A percentile compares a stretch with the other conserved stretches of the same genome.
Conservation (phyloP, 768 basidiomycete genomes). For the Termitomyces sp. region DNA sequence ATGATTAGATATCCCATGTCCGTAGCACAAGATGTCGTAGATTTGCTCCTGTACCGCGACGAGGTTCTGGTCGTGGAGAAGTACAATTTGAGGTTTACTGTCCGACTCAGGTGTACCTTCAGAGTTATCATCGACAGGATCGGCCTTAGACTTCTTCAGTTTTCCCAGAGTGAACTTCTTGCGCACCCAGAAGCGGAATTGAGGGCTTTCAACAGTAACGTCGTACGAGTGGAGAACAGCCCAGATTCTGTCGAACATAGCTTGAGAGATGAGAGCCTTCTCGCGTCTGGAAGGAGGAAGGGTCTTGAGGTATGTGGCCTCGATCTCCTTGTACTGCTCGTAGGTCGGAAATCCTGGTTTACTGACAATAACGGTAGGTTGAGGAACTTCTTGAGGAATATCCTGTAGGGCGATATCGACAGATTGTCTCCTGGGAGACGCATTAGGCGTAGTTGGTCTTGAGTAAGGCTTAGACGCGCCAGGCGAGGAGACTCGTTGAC, state of each 20-base stretch:
- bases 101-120: background rate
- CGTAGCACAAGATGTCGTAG: conserved; percentile 73
- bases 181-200: conserved; percentile 82
- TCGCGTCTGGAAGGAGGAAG: conserved; percentile 52
- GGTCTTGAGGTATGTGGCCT: conserved; percentile 52
- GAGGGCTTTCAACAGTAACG: conserved; percentile 46
- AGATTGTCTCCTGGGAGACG: conserved; percentile 5
- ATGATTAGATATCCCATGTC: conserved; percentile 62
- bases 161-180: conserved; percentile 68
- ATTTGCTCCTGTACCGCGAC: conserved; percentile 78
- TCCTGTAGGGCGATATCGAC: conserved; percentile 6
- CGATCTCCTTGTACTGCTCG: conserved; percentile 55
- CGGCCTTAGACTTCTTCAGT: conserved; percentile 19
- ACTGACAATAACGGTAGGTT: conserved; percentile 8
- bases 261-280: conserved; percentile 72
- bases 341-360: conserved; percentile 58
- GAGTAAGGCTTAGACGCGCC: conserved; percentile 32
- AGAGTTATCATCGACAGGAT: conserved; percentile 5
- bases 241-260: conserved; percentile 71
- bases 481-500: conserved; percentile 21
- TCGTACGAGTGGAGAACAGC: conserved; percentile 57
- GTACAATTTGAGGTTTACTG: conserved; percentile 30
- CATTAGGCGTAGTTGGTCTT: conserved; percentile 18
- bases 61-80: conserved; percentile 68
- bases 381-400: conserved; percentile 2